Conservation (phyloP, 2,329 filamentous ascomycete genomes). For the Cadophora gregata region DNA sequence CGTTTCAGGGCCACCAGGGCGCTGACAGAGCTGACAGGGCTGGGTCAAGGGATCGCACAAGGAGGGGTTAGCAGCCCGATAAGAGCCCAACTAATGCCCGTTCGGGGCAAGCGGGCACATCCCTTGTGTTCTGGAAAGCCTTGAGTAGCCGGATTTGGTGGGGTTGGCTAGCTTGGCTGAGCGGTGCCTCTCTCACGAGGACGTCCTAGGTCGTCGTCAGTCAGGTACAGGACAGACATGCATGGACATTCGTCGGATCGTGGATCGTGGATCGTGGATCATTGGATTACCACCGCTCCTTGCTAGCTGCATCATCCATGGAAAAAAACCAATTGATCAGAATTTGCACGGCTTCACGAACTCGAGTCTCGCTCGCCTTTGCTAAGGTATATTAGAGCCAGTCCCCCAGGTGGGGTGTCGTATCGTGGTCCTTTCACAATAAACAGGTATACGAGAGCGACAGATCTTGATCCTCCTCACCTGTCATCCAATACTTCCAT, state of each 20-base stretch:
- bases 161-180: not conserved
- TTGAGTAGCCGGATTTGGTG: constrained; percentile 11
- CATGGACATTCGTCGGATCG: not conserved
- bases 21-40: constrained; percentile 4
- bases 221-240: not conserved
- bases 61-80: not conserved
- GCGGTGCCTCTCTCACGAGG: constrained; percentile 1
- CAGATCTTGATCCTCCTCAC: not conserved
- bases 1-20: constrained; percentile 9
- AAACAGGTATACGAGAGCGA: not conserved
- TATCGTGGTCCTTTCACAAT: not conserved
- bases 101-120: constrained; percentile 1
- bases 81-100: constrained; percentile 3
- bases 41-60: not conserved
- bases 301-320: constrained; percentile 7
- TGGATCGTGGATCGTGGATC: too few species aligned
- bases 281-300: too few species aligned
- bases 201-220: constrained; percentile 7
- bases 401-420: constrained; percentile 1
- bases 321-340: not conserved
- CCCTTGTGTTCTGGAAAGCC: constrained; percentile 9
- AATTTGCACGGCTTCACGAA: not conserved
- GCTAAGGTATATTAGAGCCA: constrained; percentile 7
- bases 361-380: not conserved
- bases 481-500: constrained; percentile 3